phyloP scores from a whole-genome alignment of 2,329 filamentous ascomycete genomes.

The Rhinocladiella similis region DNA sequence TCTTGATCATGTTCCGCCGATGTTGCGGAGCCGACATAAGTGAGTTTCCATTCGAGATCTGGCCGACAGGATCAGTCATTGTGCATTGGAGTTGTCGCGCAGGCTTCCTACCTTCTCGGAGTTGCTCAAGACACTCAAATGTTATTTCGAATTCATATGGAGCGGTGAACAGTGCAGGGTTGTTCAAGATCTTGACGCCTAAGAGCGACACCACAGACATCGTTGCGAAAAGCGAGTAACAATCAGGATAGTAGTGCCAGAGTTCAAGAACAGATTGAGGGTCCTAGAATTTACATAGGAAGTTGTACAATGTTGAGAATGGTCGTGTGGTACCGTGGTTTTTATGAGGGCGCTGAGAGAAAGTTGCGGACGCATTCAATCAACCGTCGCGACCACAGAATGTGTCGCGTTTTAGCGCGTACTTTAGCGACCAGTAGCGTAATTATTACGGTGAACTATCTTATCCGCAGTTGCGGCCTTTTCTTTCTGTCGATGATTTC shows the following conservation, averaged over 20 bases:
- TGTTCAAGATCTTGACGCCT: conserved; percentile 94
- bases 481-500: background rate
- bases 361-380: no score
- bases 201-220: conserved; percentile 98
- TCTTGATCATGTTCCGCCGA: conserved; percentile 98
- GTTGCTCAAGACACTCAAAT: conserved; percentile 91
- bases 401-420: no score
- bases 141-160: conserved; percentile 98
- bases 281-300: background rate
- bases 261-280: background rate
- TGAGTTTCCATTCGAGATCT: conserved; percentile 99
- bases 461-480: background rate
- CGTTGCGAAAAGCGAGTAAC: conserved; percentile 31
- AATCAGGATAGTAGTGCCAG: background rate
- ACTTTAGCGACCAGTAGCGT: no score
- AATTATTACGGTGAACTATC: background rate
- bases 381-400: no score
- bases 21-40: conserved; percentile 96
- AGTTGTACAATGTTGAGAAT: background rate
- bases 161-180: conserved; percentile 89
- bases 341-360: no score
- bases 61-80: conserved; percentile 14
- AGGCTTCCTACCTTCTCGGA: conserved; percentile 73
- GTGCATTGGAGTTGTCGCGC: background rate
- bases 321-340: no score